Base-by-base conservation (phyloP, 768 basidiomycete genomes). In the Russula earlei region DNA sequence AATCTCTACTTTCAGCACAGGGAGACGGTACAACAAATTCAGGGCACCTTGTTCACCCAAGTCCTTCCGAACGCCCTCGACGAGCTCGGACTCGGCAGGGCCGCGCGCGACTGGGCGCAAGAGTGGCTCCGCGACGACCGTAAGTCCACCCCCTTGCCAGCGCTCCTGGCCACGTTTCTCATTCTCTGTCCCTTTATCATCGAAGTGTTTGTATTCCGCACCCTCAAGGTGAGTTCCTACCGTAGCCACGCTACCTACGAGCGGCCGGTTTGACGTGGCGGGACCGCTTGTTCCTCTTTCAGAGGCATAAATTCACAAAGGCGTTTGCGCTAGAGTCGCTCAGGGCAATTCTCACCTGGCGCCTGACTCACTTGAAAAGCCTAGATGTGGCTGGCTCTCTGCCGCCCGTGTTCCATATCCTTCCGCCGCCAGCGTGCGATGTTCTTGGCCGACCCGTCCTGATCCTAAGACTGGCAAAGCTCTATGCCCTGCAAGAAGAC, bases 71-170 rank as follows among this genome's bases (percentile, higher is more conserved):
- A 77, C 49, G 69, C 86, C 52, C 69, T 69, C 22, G 77, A 80
- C 63, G 84, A 87, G 65, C 74, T 84, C 27, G 71, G 72, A 37
- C 74, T 85, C 44, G 67, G 71, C 57, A 69, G 71, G 48, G 70
- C 72, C 15, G 75, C 76, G 56, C 68, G 71, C 55, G 70, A 73
- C 58, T 80, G 78, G 78, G 77, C 79, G 25, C 72, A 67, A 36
- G 76, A 79, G 65, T 89, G 84, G 84, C 68, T 87, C 31, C 69
- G 73, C 29, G 86, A 89, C 72, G 77, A 76, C 44, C 71, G 86
- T 87, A 72, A 64, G 80, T 73, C 15, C 17, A 34, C 4, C 27
- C 20, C n/a, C 14, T 29, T 29, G 22, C 41, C 48, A 9, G 45
- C n/a, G 12, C 29, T 31, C 31, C 19, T 12, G 20, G 19, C 10